phyloP scores from a whole-genome alignment of 2,329 filamentous ascomycete genomes.

The Ramichloridium luteum region DNA sequence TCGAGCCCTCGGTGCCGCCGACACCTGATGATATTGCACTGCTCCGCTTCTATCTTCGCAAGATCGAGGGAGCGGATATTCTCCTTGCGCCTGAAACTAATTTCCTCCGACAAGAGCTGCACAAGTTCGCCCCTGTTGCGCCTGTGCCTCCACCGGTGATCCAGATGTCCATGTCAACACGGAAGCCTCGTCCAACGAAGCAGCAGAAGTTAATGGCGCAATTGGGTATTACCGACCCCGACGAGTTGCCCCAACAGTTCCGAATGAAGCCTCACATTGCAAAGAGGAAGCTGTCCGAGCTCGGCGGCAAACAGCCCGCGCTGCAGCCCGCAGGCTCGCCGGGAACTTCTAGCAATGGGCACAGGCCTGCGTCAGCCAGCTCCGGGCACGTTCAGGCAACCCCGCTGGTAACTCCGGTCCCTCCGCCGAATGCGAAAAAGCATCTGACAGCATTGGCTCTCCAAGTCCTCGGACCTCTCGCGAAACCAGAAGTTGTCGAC shows the following conservation, averaged over 20 bases:
- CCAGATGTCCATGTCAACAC: constrained; percentile 77
- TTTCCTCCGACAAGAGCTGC: constrained; percentile 87
- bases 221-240: constrained; percentile 77
- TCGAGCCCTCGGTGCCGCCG: constrained; percentile 61
- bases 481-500: constrained; percentile 16
- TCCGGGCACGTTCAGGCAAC: background rate
- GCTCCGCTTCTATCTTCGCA: constrained; percentile 88
- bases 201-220: constrained; percentile 88
- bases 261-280: constrained; percentile 64
- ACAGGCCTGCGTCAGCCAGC: constrained; percentile 5
- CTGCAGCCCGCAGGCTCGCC: constrained; percentile 20
- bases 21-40: constrained; percentile 79
- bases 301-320: constrained; percentile 13
- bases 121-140: constrained; percentile 88
- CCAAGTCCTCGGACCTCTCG: constrained; percentile 16
- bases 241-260: constrained; percentile 74
- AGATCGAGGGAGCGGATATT: constrained; percentile 94
- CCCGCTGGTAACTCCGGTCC: background rate
- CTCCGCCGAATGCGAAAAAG: constrained; percentile 5
- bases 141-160: constrained; percentile 74
- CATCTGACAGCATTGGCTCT: constrained; percentile 20
- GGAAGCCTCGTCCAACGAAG: constrained; percentile 93
- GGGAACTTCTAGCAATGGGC: background rate
- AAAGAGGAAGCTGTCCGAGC: constrained; percentile 48
- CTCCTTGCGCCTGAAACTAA: constrained; percentile 90